Evolutionary conservation across 345 rosid genomes (phyloP).

Genomic region (Populus davidiana): DNA sequence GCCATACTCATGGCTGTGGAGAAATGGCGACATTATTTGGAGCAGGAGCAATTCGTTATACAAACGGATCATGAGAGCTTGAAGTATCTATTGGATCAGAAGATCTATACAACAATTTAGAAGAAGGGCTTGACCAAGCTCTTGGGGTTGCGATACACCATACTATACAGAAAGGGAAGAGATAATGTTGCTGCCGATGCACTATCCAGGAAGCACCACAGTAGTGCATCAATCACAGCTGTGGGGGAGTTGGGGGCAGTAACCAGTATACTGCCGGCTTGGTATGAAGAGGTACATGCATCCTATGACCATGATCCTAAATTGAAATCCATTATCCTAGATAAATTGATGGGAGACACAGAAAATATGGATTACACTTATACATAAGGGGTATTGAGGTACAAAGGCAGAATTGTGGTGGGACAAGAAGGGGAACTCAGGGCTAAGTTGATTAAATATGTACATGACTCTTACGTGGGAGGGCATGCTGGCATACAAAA

Average conservation of each 20-base stretch:
- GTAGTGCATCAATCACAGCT: too few species aligned
- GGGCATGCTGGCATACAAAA: too few species aligned
- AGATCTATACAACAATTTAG: background rate
- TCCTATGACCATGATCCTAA: too few species aligned
- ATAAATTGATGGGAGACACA: too few species aligned
- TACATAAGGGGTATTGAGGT: too few species aligned
- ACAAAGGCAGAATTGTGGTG: background rate
- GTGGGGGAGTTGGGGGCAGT: fast-evolving
- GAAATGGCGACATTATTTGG: background rate
- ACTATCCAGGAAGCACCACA: background rate
- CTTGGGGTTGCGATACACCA: background rate
- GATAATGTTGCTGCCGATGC: background rate
- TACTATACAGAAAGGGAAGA: background rate
- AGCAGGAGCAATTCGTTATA: background rate
- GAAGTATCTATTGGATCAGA: background rate
- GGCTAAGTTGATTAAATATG: too few species aligned
- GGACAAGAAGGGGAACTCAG: too few species aligned
- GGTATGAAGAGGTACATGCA: too few species aligned
- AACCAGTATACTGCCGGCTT: too few species aligned
- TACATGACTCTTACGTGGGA: background rate
- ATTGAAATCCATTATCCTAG: too few species aligned
- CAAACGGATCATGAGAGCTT: background rate
- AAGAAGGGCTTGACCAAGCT: background rate
- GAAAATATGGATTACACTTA: too few species aligned
- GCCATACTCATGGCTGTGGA: background rate